Evolutionary conservation across 2,329 filamentous ascomycete species (phyloP).

Genomic region (Keithomyces neogunnii): DNA sequence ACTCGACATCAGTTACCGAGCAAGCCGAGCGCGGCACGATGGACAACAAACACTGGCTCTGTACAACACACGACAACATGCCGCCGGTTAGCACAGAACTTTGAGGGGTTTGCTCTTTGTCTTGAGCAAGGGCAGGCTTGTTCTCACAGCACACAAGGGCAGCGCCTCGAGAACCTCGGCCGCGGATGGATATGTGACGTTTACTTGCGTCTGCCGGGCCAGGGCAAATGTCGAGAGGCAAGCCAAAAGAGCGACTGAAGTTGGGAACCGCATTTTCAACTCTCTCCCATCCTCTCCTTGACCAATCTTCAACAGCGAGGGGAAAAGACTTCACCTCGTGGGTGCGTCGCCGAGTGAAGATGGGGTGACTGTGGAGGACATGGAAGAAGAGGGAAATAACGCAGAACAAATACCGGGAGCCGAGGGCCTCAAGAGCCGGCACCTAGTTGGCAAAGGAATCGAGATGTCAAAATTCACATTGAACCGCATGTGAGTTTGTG

Average conservation of each 20-base stretch:
- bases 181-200: background rate
- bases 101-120: background rate
- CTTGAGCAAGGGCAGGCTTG: background rate
- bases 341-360: background rate
- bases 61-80: background rate
- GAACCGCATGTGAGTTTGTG: slow-evolving; percentile 1
- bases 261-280: background rate
- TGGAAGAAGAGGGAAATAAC: background rate
- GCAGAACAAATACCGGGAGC: background rate
- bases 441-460: background rate
- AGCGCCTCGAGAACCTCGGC: background rate
- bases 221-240: background rate
- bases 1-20: background rate
- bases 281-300: background rate
- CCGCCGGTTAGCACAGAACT: background rate
- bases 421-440: background rate
- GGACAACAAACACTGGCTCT: background rate
- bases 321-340: background rate
- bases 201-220: background rate
- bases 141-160: background rate
- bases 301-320: too few relatives aligned
- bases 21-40: background rate
- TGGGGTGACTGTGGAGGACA: background rate
- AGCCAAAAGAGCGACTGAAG: background rate
- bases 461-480: background rate